Conservation (phyloP, 257 asterid species). For the Galeopsis tetrahit region DNA sequence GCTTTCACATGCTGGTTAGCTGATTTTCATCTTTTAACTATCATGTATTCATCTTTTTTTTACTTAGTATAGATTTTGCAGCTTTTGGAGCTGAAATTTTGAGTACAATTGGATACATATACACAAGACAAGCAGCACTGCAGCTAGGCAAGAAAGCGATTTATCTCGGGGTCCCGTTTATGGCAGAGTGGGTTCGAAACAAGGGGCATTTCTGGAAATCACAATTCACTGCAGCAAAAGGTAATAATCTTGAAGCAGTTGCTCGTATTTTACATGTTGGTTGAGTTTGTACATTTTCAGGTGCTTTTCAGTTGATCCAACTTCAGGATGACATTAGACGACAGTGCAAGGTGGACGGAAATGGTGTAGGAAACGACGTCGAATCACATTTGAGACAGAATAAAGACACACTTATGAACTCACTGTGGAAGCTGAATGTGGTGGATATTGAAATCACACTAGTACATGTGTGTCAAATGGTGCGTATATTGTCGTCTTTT, state of each 20-base stretch:
- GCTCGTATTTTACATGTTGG: background rate
- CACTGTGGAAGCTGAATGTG: constrained; percentile 90
- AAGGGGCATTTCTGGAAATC: constrained; percentile 91
- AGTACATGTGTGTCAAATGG: constrained; percentile 86
- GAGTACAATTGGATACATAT: constrained; percentile 79
- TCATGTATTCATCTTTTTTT: background rate
- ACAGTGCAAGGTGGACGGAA: constrained; percentile 66
- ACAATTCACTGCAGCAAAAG: constrained; percentile 86
- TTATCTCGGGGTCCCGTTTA: constrained; percentile 55
- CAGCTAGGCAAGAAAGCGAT: constrained; percentile 75
- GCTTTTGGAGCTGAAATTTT: constrained; percentile 79
- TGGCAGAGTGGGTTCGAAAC: constrained; percentile 83
- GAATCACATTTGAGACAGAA: constrained; percentile 75
- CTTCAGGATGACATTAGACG: constrained; percentile 81
- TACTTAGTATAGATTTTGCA: constrained; percentile 31
- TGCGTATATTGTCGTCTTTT: constrained; percentile 22
- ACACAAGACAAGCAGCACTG: constrained; percentile 75
- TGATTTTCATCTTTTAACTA: background rate
- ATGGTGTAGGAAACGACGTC: constrained; percentile 60
- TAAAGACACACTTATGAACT: constrained; percentile 71
- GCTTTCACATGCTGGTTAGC: constrained; percentile 72
- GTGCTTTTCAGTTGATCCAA: constrained; percentile 95
- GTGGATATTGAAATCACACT: constrained; percentile 89
- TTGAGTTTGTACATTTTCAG: constrained; percentile 37
- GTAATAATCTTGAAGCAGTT: constrained; percentile 34